These are phyloP conservation scores for Mariannaea sp. DNA, from an alignment of 2,329 filamentous ascomycete genomes.

Conservation along the genomic window DNA sequence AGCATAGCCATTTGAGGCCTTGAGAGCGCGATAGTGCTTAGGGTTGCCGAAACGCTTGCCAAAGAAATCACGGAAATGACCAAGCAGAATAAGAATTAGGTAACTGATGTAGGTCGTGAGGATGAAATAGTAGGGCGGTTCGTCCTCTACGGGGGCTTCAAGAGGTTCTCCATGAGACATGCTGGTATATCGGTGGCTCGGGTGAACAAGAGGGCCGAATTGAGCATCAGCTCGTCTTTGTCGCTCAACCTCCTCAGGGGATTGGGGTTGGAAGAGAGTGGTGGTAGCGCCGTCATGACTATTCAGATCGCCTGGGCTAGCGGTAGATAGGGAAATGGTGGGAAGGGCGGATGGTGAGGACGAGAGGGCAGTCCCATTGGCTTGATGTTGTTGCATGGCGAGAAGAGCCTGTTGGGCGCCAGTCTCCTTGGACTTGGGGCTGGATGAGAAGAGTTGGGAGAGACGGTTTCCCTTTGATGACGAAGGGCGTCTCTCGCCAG, in stretches of 20 bases:
- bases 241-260: slow-evolving; percentile 78
- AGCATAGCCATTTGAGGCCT: slow-evolving; percentile 85
- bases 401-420: slow-evolving; percentile 71
- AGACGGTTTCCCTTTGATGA: slow-evolving; percentile 76
- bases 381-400: slow-evolving; percentile 63
- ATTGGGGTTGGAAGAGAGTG: slow-evolving; percentile 82
- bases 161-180: slow-evolving; percentile 82
- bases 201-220: slow-evolving; percentile 83
- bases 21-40: slow-evolving; percentile 80
- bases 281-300: slow-evolving; percentile 76
- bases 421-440: slow-evolving; percentile 73
- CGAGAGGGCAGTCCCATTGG: slow-evolving; percentile 61
- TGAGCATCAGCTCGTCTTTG: slow-evolving; percentile 83
- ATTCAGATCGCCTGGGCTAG: slow-evolving; percentile 73
- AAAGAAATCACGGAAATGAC: slow-evolving; percentile 96
- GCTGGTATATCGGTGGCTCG: slow-evolving; percentile 86
- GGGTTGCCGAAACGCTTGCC: slow-evolving; percentile 91
- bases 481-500: slow-evolving; percentile 61
- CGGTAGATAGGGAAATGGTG: slow-evolving; percentile 89
- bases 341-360: slow-evolving; percentile 77
- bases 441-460: slow-evolving; percentile 80
- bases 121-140: slow-evolving; percentile 95
- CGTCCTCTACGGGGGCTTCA: slow-evolving; percentile 84
- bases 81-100: slow-evolving; percentile 91
- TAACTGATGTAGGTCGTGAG: slow-evolving; percentile 99